Conservation (phyloP, 2,329 filamentous ascomycete species). For the Westerdykella ornata region DNA sequence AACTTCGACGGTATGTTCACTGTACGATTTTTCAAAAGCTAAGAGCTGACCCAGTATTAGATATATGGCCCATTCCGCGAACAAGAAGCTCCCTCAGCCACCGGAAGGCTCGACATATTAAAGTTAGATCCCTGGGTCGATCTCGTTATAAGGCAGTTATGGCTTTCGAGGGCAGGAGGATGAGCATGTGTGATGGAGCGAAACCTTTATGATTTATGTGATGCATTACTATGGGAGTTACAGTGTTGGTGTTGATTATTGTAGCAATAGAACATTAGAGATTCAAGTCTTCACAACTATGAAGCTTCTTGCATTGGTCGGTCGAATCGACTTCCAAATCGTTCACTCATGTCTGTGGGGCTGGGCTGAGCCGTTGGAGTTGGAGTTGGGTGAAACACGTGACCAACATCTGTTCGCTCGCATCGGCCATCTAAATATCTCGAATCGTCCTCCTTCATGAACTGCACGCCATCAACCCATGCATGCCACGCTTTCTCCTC, state of each 20-base stretch:
- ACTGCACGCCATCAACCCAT: conserved; percentile 14
- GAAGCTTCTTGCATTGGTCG: no score
- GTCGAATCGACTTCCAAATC: no score
- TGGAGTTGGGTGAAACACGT: no score
- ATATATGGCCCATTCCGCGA: conserved; percentile 83
- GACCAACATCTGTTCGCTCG: no score
- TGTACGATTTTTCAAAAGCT: conserved; percentile 7
- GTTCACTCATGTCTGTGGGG: no score
- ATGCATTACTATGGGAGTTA: conserved; percentile 31
- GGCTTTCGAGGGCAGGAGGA: no score
- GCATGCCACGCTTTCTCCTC: conserved; percentile 43
- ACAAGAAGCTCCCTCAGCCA: conserved; percentile 95
- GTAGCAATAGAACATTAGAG: no score
- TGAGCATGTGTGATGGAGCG: no score
- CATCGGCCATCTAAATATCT: no score
- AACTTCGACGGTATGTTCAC: conserved; percentile 62
- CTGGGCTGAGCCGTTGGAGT: no score
- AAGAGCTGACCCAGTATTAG: conserved; percentile 41
- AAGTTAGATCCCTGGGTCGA: background rate
- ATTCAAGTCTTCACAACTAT: no score
- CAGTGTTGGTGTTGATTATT: conserved; percentile 5
- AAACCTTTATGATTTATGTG: conserved; percentile 5
- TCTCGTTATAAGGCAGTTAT: no score
- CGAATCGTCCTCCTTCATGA: background rate
- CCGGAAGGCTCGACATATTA: conserved; percentile 68